Evolutionary conservation across 345 rosid genomes (phyloP), one percentile per base, ranked within the genome.

Genomic region (Leavenworthia alabamica): DNA sequence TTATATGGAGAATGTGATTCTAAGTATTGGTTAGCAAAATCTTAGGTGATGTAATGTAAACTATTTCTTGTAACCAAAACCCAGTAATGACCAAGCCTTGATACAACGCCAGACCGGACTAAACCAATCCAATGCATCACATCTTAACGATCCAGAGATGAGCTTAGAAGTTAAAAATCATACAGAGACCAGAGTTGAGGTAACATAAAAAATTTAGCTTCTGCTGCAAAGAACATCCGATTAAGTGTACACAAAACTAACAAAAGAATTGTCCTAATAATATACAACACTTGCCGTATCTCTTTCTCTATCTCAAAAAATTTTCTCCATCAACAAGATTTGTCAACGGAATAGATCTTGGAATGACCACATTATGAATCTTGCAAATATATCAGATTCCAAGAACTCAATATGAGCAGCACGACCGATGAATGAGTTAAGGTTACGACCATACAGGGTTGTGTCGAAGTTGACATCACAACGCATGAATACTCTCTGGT

Each of bases 381-480:
- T 81, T 22, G 86, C 95, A 66, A 83, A 94, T 65, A 81, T 60
- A 65, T 94, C 97, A 1, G 97, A 77, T 79, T 94, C 97, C 74
- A 94, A 64, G 79, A 94, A 90, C 73, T 94, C 99, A 0, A 94
- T 90, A 54, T 94, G 99, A 36, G 99, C 99, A 41, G 99, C 95
- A 5, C 97, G 78, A 1, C 99, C 99, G 2, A 94, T 88, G 64
- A 88, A 74, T 16, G 95, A 60, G 80, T 94, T 88, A 16, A 90
- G 71, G 80, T 83, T 94, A 78, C 77, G 84, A n/a, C 97, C 95
- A 20, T 88, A 77, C 33, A 79, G 31, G 42, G 99, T 78, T 1
- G 95, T 75, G 53, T 90, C 88, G 13, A 94, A 94, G 86, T 83
- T 90, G 79, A 90, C 87, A 64, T 94, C 96, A 6, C 99, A 94